These are phyloP conservation scores for Coemansia sp. DNA, from an alignment of 192 early-diverging fungal species.

Conservation along the genomic window DNA sequence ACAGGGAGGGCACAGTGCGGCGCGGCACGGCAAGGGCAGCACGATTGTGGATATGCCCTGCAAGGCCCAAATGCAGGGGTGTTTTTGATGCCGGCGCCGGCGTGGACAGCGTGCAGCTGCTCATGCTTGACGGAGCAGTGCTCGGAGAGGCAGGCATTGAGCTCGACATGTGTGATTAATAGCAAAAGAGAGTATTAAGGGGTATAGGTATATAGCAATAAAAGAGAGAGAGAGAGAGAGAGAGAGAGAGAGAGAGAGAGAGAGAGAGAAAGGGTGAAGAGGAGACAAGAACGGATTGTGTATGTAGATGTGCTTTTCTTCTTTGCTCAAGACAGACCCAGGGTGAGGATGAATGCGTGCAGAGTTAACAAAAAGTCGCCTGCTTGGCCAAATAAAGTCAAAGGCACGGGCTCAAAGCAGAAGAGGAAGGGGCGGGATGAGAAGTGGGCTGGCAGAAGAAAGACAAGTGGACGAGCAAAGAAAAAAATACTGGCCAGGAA, in stretches of 20 bases:
- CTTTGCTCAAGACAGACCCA: slow-evolving; percentile 4
- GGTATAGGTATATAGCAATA: slow-evolving; percentile 2
- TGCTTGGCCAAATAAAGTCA: slow-evolving; percentile 9
- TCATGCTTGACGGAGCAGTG: slow-evolving; percentile 1
- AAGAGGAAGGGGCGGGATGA: slow-evolving; percentile 8
- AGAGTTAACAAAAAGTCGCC: slow-evolving; percentile 2
- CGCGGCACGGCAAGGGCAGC: slow-evolving; percentile 1
- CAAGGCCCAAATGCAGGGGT: slow-evolving; percentile 21
- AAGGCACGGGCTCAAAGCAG: not conserved
- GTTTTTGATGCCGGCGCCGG: slow-evolving; percentile 32
- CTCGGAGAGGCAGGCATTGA: slow-evolving; percentile 29
- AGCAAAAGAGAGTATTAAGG: slow-evolving; percentile 3
- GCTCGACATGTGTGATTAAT: slow-evolving; percentile 28
- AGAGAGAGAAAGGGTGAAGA: not conserved
- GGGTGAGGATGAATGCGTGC: not conserved
- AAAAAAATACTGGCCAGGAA: slow-evolving; percentile 29
- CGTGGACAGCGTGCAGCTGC: slow-evolving; percentile 19
- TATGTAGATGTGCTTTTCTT: not conserved
- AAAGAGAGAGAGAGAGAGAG: too few relatives aligned
- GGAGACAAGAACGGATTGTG: slow-evolving; percentile 9
- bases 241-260: too few relatives aligned
- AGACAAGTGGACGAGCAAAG: not conserved
- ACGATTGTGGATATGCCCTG: slow-evolving; percentile 14
- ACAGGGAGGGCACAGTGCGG: slow-evolving; percentile 40
- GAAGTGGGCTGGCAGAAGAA: slow-evolving; percentile 15